Evolutionary conservation across 2,329 filamentous ascomycete genomes (phyloP).

Genomic region (Falciphora oryzae): DNA sequence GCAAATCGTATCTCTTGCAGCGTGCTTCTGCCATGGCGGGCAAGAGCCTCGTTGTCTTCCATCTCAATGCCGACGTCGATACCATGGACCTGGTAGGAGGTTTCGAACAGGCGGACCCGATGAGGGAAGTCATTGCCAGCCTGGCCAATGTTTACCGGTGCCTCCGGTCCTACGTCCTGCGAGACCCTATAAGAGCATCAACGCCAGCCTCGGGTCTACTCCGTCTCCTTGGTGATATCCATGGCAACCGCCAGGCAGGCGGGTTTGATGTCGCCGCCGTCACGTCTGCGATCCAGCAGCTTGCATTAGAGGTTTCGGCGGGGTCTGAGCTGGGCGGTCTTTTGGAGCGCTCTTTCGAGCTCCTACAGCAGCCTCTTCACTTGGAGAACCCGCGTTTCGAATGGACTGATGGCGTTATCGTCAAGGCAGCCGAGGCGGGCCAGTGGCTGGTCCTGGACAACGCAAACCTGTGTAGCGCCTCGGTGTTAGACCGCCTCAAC

Average conservation of each 20-base stretch:
- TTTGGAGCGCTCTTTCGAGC: slow-evolving; percentile 40
- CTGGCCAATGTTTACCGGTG: slow-evolving; percentile 1
- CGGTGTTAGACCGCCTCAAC: slow-evolving; percentile 89
- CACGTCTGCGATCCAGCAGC: slow-evolving; percentile 27
- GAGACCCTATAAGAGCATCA: background rate
- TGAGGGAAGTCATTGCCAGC: slow-evolving; percentile 53
- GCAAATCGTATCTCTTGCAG: slow-evolving; percentile 76
- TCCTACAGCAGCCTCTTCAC: slow-evolving; percentile 47
- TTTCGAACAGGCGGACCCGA: slow-evolving; percentile 87
- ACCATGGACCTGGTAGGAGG: slow-evolving; percentile 96
- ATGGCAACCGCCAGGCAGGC: slow-evolving; percentile 23
- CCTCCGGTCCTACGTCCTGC: slow-evolving; percentile 3
- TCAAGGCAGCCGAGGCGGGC: slow-evolving; percentile 78
- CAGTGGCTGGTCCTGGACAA: slow-evolving; percentile 95
- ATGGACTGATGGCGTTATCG: slow-evolving; percentile 90
- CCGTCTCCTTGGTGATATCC: slow-evolving; percentile 4
- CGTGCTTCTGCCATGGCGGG: slow-evolving; percentile 77
- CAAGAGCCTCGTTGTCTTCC: slow-evolving; percentile 70
- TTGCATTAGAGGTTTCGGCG: slow-evolving; percentile 36
- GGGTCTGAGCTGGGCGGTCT: slow-evolving; percentile 40
- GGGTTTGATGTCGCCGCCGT: slow-evolving; percentile 32
- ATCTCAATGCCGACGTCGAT: slow-evolving; percentile 91
- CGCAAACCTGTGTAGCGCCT: slow-evolving; percentile 92
- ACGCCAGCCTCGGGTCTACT: slow-evolving; percentile 41
- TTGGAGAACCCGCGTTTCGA: slow-evolving; percentile 79